A percentile compares a stretch with the other conserved stretches of the same genome.
Evolutionary conservation across 768 basidiomycete species (phyloP).

Genomic region (Harrya chromipes): DNA sequence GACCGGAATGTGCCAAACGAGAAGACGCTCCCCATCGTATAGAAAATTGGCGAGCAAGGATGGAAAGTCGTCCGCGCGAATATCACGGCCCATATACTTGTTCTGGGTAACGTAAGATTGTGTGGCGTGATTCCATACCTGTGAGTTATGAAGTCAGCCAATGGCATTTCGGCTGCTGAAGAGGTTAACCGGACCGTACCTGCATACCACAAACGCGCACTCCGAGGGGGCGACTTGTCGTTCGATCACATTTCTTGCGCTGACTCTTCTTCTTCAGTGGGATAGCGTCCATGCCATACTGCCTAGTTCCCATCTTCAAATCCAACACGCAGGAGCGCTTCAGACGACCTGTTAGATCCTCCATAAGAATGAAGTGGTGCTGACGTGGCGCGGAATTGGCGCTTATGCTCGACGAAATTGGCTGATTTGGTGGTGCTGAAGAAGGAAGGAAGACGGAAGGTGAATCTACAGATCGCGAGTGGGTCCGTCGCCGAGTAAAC

Average conservation of each 20-base stretch:
- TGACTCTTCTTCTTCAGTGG: slow-evolving; percentile 95
- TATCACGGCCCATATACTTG: slow-evolving; percentile 93
- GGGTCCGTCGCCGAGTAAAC: slow-evolving; percentile 41
- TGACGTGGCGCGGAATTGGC: slow-evolving; percentile 69
- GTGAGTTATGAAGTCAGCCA: slow-evolving; percentile 11
- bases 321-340: slow-evolving; percentile 95
- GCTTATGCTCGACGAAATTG: slow-evolving; percentile 35
- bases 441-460: slow-evolving; percentile 23
- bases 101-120: slow-evolving; percentile 89
- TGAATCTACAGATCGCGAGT: slow-evolving; percentile 37
- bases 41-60: slow-evolving; percentile 81
- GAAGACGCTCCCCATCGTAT: slow-evolving; percentile 74
- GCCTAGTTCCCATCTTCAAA: slow-evolving; percentile 99
- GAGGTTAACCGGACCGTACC: slow-evolving; percentile 48
- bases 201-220: slow-evolving; percentile 99
- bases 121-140: slow-evolving; percentile 92
- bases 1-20: slow-evolving; percentile 89
- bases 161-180: neutral
- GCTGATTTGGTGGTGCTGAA: slow-evolving; percentile 28
- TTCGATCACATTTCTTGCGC: slow-evolving; percentile 95
- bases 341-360: slow-evolving; percentile 91
- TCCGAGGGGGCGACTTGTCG: slow-evolving; percentile 87
- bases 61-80: slow-evolving; percentile 82
- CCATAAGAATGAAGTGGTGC: slow-evolving; percentile 98
- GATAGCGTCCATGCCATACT: slow-evolving; percentile 96